Conservation (phyloP, 345 rosid species). For the Dipteronia dyeriana region DNA sequence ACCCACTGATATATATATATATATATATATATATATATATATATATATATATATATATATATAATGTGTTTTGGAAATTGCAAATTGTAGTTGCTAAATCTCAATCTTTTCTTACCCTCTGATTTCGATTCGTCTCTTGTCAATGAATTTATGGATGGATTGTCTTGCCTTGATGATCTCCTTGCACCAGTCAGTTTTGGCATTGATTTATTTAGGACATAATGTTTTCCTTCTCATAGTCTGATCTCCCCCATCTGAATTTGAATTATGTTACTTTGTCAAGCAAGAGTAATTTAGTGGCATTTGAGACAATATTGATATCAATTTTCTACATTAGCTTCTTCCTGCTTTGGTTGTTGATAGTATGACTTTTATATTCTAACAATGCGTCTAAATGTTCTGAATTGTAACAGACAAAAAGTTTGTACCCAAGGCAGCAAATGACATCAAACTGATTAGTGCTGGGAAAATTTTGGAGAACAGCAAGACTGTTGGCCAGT, state of each 20-base stretch:
- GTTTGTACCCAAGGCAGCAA: constrained; percentile 72
- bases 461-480: constrained; percentile 90
- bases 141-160: too few species aligned
- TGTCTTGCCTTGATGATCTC: neutral
- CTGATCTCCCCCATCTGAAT: neutral
- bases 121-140: neutral
- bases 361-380: neutral
- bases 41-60: too few species aligned
- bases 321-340: neutral
- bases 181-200: neutral
- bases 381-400: constrained; percentile 8
- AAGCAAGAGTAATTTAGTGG: neutral
- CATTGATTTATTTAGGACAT: neutral
- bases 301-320: neutral
- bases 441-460: constrained; percentile 83
- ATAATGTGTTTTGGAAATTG: neutral
- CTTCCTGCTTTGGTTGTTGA: neutral
- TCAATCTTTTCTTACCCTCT: neutral
- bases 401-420: constrained; percentile 57
- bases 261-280: neutral
- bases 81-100: neutral
- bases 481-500: constrained; percentile 82
- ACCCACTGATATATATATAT: too few species aligned
- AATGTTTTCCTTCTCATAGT: neutral
- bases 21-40: too few species aligned